Conservation (phyloP, 306 rosid species). For the Dryas octopetala region DNA sequence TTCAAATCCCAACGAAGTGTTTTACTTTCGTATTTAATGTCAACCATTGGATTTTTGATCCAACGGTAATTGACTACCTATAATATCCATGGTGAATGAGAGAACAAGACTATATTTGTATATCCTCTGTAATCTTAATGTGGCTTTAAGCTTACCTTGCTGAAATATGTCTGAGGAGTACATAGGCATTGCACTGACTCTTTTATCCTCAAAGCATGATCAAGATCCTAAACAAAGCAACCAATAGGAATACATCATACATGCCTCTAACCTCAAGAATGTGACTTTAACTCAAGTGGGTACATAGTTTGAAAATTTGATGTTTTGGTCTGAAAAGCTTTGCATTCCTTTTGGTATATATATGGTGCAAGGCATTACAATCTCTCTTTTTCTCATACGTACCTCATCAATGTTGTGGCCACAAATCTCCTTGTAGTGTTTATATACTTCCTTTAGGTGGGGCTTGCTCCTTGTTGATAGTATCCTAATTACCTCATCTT, state of each 20-base stretch:
- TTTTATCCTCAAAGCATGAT: conserved; percentile 46
- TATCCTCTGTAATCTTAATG: background rate
- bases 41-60: background rate
- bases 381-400: conserved; percentile 25
- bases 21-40: background rate
- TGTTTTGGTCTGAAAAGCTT: too few relatives aligned
- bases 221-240: conserved; percentile 56
- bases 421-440: conserved; percentile 63
- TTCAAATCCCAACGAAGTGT: background rate
- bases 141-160: conserved; percentile 47
- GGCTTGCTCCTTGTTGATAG: conserved; percentile 82
- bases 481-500: conserved; percentile 70
- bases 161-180: conserved; percentile 59
- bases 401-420: conserved; percentile 75
- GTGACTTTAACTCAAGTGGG: background rate
- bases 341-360: too few relatives aligned
- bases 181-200: conserved; percentile 74
- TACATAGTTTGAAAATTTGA: too few relatives aligned
- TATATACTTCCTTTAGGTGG: conserved; percentile 55
- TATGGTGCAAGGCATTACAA: background rate
- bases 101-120: too few relatives aligned
- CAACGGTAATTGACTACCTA: background rate
- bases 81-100: too few relatives aligned
- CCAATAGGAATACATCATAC: background rate
- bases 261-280: background rate